These are phyloP conservation scores for Ogataea hybrid DNA, from an alignment of 1,139 yeast species.

Conservation along the genomic window DNA sequence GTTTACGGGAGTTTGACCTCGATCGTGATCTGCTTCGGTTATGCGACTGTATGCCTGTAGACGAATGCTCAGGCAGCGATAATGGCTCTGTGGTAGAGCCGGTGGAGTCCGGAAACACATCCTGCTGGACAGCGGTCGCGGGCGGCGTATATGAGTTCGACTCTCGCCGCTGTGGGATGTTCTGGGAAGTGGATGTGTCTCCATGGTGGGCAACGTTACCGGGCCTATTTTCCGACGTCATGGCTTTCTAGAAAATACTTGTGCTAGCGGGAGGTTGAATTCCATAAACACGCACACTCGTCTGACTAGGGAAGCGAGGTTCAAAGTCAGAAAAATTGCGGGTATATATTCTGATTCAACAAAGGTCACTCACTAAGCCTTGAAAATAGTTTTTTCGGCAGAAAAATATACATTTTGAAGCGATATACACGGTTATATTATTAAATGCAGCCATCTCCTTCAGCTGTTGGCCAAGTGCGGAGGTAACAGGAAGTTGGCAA, in stretches of 20 bases:
- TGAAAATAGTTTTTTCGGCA: constrained; percentile 4
- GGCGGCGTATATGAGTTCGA: constrained; percentile 15
- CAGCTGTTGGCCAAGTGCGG: constrained; percentile 69
- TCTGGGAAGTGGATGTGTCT: background rate
- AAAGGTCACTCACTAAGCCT: constrained; percentile 3
- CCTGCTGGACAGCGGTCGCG: constrained; percentile 13
- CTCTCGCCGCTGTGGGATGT: background rate
- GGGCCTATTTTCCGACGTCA: background rate
- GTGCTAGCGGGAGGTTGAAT: background rate
- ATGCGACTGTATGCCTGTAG: constrained; percentile 13
- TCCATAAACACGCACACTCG: background rate
- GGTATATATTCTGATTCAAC: background rate
- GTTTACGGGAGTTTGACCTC: constrained; percentile 31
- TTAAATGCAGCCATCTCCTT: background rate
- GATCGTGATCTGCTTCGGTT: constrained; percentile 25
- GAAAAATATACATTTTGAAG: background rate
- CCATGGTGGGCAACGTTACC: background rate
- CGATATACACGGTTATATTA: background rate
- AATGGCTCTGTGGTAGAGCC: background rate
- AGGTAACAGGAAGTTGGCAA: constrained; percentile 91
- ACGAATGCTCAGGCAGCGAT: constrained; percentile 6
- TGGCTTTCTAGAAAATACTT: background rate
- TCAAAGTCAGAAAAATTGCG: background rate
- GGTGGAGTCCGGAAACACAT: constrained; percentile 8
- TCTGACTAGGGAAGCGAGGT: background rate